Percentiles rank a stretch among this genome's conserved stretches.
Evolutionary conservation across 495 filamentous ascomycete genomes (phyloP).

Genomic region (Annulohypoxylon stygium): DNA sequence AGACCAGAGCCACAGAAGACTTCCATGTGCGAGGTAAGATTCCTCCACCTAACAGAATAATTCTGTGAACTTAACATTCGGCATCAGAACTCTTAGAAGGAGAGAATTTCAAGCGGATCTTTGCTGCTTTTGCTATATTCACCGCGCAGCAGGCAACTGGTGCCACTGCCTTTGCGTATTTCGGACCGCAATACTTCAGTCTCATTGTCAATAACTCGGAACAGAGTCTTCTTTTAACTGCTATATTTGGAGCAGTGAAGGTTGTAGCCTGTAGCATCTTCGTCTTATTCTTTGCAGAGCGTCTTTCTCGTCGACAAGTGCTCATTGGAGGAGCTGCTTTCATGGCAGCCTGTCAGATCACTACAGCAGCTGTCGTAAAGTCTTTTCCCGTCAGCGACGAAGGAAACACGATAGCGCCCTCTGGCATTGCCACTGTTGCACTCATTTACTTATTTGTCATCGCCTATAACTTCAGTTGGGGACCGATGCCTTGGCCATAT

Average conservation of each 20-base stretch:
- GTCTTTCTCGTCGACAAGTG: conserved; percentile 55
- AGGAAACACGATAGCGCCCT: conserved; percentile 51
- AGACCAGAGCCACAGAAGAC: conserved; percentile 46
- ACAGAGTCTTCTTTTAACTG: conserved; percentile 60
- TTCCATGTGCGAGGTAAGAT: conserved; percentile 43
- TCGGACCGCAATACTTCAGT: conserved; percentile 64
- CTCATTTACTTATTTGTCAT: conserved; percentile 63
- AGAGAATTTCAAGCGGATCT: conserved; percentile 54
- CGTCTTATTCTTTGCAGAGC: conserved; percentile 56
- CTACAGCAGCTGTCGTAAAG: conserved; percentile 52
- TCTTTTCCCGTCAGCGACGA: conserved; percentile 53
- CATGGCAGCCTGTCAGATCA: conserved; percentile 55
- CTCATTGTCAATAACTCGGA: conserved; percentile 58
- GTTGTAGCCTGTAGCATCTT: conserved; percentile 59
- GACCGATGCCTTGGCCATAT: conserved; percentile 63
- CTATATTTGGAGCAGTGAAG: conserved; percentile 67
- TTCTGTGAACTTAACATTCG: neutral
- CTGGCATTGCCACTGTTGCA: conserved; percentile 61
- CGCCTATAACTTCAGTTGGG: conserved; percentile 63
- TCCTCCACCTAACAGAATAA: neutral
- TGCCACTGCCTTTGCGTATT: conserved; percentile 53
- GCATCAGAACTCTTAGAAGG: conserved; percentile 51
- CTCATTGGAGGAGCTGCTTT: conserved; percentile 57
- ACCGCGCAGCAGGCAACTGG: conserved; percentile 62
- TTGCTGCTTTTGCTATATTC: conserved; percentile 64